Evolutionary conservation across 257 asterid species (phyloP).

Genomic region (Jaltomata sinuosa): DNA sequence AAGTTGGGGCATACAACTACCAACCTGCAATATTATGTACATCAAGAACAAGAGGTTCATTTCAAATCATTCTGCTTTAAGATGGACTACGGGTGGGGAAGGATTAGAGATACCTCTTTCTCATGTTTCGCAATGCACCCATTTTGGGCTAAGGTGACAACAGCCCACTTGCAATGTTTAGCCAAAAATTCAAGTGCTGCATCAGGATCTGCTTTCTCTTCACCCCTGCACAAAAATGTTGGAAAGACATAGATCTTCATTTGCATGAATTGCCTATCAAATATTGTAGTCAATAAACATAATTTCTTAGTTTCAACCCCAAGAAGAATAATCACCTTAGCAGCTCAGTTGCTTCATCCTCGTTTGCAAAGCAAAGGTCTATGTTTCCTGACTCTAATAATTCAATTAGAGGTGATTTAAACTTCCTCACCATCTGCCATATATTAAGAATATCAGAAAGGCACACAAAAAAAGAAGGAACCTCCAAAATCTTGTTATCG

Average conservation of each 20-base stretch:
- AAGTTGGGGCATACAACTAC: background rate
- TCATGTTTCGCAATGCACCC: conserved; percentile 89
- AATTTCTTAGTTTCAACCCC: background rate
- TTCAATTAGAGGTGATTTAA: conserved; percentile 59
- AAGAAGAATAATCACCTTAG: conserved; percentile 41
- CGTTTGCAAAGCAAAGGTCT: conserved; percentile 96
- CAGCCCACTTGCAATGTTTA: conserved; percentile 85
- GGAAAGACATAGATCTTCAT: background rate
- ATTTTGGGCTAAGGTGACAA: conserved; percentile 75
- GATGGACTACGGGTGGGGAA: background rate
- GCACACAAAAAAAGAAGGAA: background rate
- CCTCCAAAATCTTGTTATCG: background rate
- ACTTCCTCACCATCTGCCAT: conserved; percentile 84
- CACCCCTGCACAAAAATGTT: conserved; percentile 37
- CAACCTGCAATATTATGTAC: background rate
- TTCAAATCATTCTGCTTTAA: background rate
- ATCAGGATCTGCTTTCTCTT: conserved; percentile 45
- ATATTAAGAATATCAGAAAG: background rate
- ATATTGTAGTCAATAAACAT: background rate
- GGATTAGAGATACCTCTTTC: conserved; percentile 46
- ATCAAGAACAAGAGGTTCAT: background rate
- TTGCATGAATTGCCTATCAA: background rate
- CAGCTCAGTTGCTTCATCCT: conserved; percentile 90
- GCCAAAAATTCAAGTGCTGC: conserved; percentile 70
- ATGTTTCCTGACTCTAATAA: conserved; percentile 76